A percentile compares a stretch with the other conserved stretches of the same genome.
Evolutionary conservation across 2,329 filamentous ascomycete species (phyloP).

Genomic region (Exophiala viscosa): DNA sequence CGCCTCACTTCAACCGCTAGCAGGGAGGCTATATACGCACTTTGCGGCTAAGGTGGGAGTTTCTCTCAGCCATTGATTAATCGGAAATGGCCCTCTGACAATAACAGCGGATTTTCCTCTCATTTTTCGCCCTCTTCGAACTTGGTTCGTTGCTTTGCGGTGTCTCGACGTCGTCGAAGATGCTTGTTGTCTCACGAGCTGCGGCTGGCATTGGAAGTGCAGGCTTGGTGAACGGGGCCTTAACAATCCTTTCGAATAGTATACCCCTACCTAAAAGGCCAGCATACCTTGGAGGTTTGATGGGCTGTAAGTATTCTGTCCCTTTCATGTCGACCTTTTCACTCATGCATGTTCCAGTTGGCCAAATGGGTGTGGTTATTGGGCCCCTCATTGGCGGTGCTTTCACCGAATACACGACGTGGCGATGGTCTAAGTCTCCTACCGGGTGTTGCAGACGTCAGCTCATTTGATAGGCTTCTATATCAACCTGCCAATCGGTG

Average conservation of each 20-base stretch:
- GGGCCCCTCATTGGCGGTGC: slow-evolving; percentile 44
- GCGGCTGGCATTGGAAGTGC: slow-evolving; percentile 31
- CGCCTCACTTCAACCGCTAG: slow-evolving; percentile 50
- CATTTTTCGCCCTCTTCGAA: slow-evolving; percentile 32
- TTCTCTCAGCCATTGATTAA: background rate
- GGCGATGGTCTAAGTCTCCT: slow-evolving; percentile 39
- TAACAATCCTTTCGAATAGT: slow-evolving; percentile 29
- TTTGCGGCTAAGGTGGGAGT: slow-evolving; percentile 35
- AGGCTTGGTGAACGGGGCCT: slow-evolving; percentile 30
- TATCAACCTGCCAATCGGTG: slow-evolving; percentile 35
- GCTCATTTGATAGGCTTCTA: slow-evolving; percentile 25
- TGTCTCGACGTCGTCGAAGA: slow-evolving; percentile 30
- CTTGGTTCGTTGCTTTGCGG: slow-evolving; percentile 32
- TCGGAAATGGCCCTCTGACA: background rate
- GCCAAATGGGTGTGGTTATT: slow-evolving; percentile 36
- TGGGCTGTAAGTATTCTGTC: slow-evolving; percentile 23
- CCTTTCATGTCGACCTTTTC: background rate
- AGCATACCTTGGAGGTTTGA: slow-evolving; percentile 27
- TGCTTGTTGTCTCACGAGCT: slow-evolving; percentile 33
- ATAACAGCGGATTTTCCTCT: slow-evolving; percentile 28
- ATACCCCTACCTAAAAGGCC: slow-evolving; percentile 21
- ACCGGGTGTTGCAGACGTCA: no score
- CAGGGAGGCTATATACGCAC: slow-evolving; percentile 50
- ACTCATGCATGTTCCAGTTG: slow-evolving; percentile 16
- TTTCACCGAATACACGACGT: slow-evolving; percentile 37